Base-by-base conservation (phyloP, 495 filamentous ascomycete species). In the Penicillium maclennaniae region DNA sequence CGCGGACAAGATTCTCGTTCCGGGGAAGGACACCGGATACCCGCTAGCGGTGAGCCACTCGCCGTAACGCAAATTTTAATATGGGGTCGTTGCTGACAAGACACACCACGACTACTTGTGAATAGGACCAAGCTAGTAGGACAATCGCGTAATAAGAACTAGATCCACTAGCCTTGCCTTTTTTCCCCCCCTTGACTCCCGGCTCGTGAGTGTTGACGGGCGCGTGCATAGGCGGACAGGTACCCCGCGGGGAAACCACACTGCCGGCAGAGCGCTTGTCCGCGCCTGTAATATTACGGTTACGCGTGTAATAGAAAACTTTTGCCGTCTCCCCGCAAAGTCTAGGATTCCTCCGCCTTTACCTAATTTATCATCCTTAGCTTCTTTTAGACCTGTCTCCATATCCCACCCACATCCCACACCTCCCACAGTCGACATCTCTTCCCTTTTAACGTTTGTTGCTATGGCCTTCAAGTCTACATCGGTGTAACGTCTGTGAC, bases 231-330 rank as follows among this genome's bases (percentile, higher is more conserved):
- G 47, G 14, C 40, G 53, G 7, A 38, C 21, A 28, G 8, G 42
- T 53, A 51, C 61, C 65, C 65, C 65, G 62, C 65, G 65, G 65
- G 65, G 65, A 60, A 58, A 46, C 34, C 49, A 47, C 37, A 55
- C 28, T 48, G 31, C 58, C 62, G 65, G 65, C 47, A 50, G 62
- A 68, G 53, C 20, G 43, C 54, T 65, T 58, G 27, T 56, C 65
- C 65, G 65, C 27, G 23, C 12, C 4, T 17, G 23, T 54, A 41
- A 49, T 7, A 25, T 16, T 52, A 53, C 17, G 20, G 36, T 14
- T 26, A 36, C 15, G 14, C 20, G 19, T 39, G 5, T 34, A 12
- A 34, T 1, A 34, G 9, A 34, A 34, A 12, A 34, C 31, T 34
- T 34, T 14, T 34, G 31, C 31, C 31, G 31, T 41, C 36, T 46